A percentile compares a stretch with the other conserved stretches of the same genome.
These are phyloP conservation scores for Talaromyces pinophilus DNA, from an alignment of 2,329 filamentous ascomycete species.

Conservation along the genomic window DNA sequence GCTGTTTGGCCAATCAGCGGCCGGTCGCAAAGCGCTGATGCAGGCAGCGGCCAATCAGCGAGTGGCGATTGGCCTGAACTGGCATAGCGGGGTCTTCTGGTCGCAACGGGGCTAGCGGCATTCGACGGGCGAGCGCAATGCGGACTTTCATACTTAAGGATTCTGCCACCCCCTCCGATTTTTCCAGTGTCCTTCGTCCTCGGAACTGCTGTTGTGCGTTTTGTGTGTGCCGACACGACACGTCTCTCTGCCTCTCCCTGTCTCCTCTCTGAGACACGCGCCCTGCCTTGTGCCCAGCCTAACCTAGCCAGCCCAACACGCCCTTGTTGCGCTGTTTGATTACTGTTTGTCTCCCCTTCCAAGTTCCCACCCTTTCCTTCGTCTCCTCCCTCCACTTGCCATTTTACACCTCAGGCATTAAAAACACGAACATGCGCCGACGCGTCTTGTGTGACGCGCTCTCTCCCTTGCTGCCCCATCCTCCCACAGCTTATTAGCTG, in stretches of 20 bases:
- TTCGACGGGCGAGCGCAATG: constrained; percentile 36
- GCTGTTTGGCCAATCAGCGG: constrained; percentile 30
- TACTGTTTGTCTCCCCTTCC: constrained; percentile 9
- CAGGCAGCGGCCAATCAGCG: constrained; percentile 35
- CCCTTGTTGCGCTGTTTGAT: constrained; percentile 4
- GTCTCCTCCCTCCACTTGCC: not conserved
- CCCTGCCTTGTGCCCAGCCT: not conserved
- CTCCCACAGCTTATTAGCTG: constrained; percentile 22
- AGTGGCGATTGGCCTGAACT: constrained; percentile 34
- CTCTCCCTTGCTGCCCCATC: constrained; percentile 13
- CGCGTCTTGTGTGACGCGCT: constrained; percentile 20
- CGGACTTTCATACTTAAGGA: constrained; percentile 45
- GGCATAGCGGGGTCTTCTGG: constrained; percentile 38
- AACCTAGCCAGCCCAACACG: not conserved
- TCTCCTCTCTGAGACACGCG: not conserved
- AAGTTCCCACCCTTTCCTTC: not conserved
- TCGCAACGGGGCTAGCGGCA: constrained; percentile 42
- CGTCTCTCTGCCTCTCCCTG: constrained; percentile 25
- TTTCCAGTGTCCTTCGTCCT: constrained; percentile 41
- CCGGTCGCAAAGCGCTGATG: constrained; percentile 28
- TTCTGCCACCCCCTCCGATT: constrained; percentile 45
- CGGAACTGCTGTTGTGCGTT: constrained; percentile 33
- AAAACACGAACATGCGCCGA: constrained; percentile 13
- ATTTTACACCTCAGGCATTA: constrained; percentile 9
- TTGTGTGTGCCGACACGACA: constrained; percentile 23